A percentile compares a stretch with the other conserved stretches of the same genome.
Conservation (phyloP, 768 basidiomycete genomes). For the Leccinellum luteum region DNA sequence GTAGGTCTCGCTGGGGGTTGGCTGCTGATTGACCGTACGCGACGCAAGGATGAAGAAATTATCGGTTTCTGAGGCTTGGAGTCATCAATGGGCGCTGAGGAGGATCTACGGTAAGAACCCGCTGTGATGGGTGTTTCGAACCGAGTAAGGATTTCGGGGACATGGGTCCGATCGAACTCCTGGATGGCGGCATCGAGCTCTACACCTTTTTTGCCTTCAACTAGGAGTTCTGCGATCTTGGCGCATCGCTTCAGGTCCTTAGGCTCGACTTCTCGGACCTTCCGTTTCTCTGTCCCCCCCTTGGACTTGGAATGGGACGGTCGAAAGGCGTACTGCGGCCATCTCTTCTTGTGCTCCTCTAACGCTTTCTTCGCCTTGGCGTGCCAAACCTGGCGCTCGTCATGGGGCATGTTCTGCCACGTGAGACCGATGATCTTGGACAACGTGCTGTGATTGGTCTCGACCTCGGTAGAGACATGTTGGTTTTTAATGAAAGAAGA, state of each 20-base stretch:
- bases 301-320: conserved; percentile 47
- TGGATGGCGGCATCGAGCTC: conserved; percentile 62
- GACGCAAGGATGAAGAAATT: conserved; percentile 19
- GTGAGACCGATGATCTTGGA: conserved; percentile 84
- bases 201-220: conserved; percentile 62
- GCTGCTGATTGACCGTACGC: conserved; percentile 24
- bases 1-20: conserved; percentile 16
- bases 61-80: conserved; percentile 33
- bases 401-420: conserved; percentile 74
- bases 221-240: conserved; percentile 66
- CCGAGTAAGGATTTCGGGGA: conserved; percentile 64
- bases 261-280: conserved; percentile 37
- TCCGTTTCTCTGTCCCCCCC: conserved; percentile 33
- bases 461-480: conserved; percentile 72
- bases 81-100: conserved; percentile 54
- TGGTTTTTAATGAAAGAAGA: conserved; percentile 79
- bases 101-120: conserved; percentile 65
- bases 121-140: conserved; percentile 75
- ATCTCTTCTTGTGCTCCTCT: conserved; percentile 68
- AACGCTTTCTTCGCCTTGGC: conserved; percentile 68
- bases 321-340: conserved; percentile 73
- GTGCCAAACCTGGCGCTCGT: conserved; percentile 79
- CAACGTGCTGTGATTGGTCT: conserved; percentile 79
- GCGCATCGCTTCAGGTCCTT: conserved; percentile 60
- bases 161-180: conserved; percentile 51